A percentile compares a stretch with the other conserved stretches of the same genome.
phyloP scores from a whole-genome alignment of 805 yeast species.

The Candida rishiriensis region DNA sequence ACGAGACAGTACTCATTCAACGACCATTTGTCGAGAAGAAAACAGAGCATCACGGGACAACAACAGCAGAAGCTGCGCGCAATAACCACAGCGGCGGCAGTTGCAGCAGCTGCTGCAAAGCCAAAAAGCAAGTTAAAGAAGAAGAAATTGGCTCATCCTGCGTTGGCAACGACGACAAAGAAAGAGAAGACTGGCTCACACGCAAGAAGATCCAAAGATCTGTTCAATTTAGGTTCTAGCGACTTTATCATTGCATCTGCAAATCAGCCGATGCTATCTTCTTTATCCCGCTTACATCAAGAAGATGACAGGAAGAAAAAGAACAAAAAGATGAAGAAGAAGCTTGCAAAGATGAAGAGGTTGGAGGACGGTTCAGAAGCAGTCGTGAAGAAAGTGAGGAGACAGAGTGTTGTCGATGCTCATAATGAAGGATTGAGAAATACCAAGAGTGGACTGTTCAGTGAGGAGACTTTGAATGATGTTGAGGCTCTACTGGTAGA shows the following conservation, averaged over 20 bases:
- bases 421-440: slow-evolving; percentile 71
- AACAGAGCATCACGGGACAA: not conserved
- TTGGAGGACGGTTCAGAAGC: slow-evolving; percentile 8
- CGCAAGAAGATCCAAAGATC: slow-evolving; percentile 11
- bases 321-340: no score
- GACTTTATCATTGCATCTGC: slow-evolving; percentile 21
- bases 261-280: slow-evolving; percentile 9
- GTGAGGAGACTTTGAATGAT: slow-evolving; percentile 68
- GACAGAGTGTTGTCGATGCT: slow-evolving; percentile 70
- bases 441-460: slow-evolving; percentile 72
- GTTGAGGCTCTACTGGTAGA: slow-evolving; percentile 68
- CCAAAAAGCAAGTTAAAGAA: no score
- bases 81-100: slow-evolving; percentile 12
- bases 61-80: not conserved
- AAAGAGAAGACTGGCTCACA: not conserved
- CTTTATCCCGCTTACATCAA: not conserved
- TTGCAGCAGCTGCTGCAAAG: slow-evolving; percentile 3
- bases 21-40: slow-evolving; percentile 13
- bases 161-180: not conserved
- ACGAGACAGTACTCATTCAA: slow-evolving; percentile 23
- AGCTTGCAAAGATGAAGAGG: no score
- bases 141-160: no score
- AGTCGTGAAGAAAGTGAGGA: slow-evolving; percentile 36
- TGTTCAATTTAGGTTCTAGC: slow-evolving; percentile 16
- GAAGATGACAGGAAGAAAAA: no score